Percentiles rank a stretch among this genome's conserved stretches.
phyloP scores from a whole-genome alignment of 768 basidiomycete genomes.

The Baorangia bicolor region DNA sequence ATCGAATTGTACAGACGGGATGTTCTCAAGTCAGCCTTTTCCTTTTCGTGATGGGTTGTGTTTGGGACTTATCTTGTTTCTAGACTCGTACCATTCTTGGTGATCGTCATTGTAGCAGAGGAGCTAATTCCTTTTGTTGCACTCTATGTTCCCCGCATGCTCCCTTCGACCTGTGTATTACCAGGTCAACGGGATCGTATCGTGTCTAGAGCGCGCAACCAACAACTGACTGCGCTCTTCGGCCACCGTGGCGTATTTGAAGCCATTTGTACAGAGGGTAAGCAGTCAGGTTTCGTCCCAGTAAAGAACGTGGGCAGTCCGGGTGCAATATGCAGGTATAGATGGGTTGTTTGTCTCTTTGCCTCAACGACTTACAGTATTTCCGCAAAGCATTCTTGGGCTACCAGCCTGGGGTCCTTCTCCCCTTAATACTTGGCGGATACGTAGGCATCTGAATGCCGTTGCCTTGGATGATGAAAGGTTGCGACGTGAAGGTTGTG shows the following conservation, averaged over 20 bases:
- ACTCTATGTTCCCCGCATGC: slow-evolving; percentile 78
- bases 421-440: slow-evolving; percentile 32
- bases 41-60: background rate
- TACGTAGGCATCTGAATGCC: slow-evolving; percentile 37
- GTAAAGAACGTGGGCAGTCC: slow-evolving; percentile 16
- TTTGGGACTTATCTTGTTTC: slow-evolving; percentile 3
- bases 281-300: slow-evolving; percentile 29
- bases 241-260: slow-evolving; percentile 39
- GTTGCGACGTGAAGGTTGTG: slow-evolving; percentile 49
- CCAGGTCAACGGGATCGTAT: slow-evolving; percentile 76
- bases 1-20: slow-evolving; percentile 67
- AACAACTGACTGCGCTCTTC: slow-evolving; percentile 41
- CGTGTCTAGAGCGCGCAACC: slow-evolving; percentile 47
- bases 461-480: slow-evolving; percentile 63
- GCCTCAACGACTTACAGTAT: background rate
- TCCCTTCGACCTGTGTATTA: slow-evolving; percentile 85
- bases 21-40: slow-evolving; percentile 57
- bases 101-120: slow-evolving; percentile 73
- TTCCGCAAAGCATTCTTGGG: slow-evolving; percentile 40
- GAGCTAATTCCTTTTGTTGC: slow-evolving; percentile 83
- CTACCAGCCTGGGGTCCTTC: slow-evolving; percentile 40
- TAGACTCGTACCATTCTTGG: slow-evolving; percentile 73
- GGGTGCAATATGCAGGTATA: slow-evolving; percentile 58
- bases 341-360: slow-evolving; percentile 21
- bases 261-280: slow-evolving; percentile 34